These are phyloP conservation scores for Tremella mesenterica DNA, from an alignment of 768 basidiomycete genomes.

Conservation along the genomic window DNA sequence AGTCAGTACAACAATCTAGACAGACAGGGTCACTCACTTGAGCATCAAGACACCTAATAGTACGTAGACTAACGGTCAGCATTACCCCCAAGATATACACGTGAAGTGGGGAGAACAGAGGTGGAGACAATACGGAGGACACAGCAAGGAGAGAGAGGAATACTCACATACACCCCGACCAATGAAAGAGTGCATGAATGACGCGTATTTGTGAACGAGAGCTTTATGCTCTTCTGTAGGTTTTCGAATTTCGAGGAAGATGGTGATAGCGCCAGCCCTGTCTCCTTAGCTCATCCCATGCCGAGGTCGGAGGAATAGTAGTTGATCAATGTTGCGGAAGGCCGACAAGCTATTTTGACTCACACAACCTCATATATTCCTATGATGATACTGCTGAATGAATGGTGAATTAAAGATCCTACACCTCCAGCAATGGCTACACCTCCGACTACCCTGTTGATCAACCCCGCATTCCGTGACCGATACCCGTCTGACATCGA, in stretches of 20 bases:
- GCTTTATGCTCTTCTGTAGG: slow-evolving; percentile 42
- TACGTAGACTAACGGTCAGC: slow-evolving; percentile 35
- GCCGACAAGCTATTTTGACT: slow-evolving; percentile 6
- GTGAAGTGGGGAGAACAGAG: neutral
- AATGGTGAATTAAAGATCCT: slow-evolving; percentile 38
- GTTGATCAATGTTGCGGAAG: neutral
- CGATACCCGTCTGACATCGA: neutral
- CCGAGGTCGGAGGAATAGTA: neutral
- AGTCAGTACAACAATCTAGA: slow-evolving; percentile 1
- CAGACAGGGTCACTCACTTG: slow-evolving; percentile 28
- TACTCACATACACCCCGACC: slow-evolving; percentile 45
- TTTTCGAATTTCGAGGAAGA: slow-evolving; percentile 39
- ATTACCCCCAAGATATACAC: neutral
- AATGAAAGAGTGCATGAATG: slow-evolving; percentile 43
- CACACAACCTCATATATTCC: slow-evolving; percentile 42
- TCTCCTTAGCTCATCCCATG: neutral
- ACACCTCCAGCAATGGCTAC: slow-evolving; percentile 39
- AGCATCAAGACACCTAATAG: slow-evolving; percentile 41
- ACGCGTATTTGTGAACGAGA: slow-evolving; percentile 41
- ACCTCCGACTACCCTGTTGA: slow-evolving; percentile 34
- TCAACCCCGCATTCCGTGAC: neutral
- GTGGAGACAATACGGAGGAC: neutral
- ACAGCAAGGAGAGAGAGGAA: neutral
- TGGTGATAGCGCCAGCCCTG: slow-evolving; percentile 36
- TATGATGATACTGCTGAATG: slow-evolving; percentile 44